These are phyloP conservation scores for Phytophthora sojae DNA, from an alignment of 352 stramenopile species.

Conservation along the genomic window DNA sequence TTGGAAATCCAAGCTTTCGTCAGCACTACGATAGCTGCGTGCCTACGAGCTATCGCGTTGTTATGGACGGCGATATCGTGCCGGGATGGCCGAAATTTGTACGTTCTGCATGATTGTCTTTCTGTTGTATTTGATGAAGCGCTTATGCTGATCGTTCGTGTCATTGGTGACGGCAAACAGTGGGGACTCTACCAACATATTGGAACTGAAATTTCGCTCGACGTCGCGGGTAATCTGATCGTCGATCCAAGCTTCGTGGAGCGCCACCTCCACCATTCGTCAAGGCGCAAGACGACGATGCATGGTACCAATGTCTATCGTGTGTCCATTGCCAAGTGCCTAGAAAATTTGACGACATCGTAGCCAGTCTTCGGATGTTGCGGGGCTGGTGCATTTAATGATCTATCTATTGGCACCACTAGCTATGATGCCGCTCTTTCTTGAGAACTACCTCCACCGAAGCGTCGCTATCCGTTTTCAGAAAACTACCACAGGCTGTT, in stretches of 20 bases:
- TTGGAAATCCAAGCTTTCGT: slow-evolving; percentile 87
- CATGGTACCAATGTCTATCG: slow-evolving; percentile 76
- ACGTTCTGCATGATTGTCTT: slow-evolving; percentile 55
- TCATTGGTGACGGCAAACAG: slow-evolving; percentile 25
- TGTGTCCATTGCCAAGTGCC: slow-evolving; percentile 65
- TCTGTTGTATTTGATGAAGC: slow-evolving; percentile 1
- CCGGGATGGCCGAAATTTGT: slow-evolving; percentile 78
- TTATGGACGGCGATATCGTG: slow-evolving; percentile 87
- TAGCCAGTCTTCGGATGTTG: slow-evolving; percentile 8
- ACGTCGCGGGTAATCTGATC: slow-evolving; percentile 79
- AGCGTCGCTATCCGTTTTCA: slow-evolving; percentile 36
- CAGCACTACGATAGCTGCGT: slow-evolving; percentile 80
- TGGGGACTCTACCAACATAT: slow-evolving; percentile 84
- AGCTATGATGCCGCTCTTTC: background rate
- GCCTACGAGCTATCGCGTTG: slow-evolving; percentile 81
- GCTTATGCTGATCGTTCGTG: slow-evolving; percentile 11
- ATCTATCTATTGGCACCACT: slow-evolving; percentile 24
- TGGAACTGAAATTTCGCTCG: slow-evolving; percentile 73
- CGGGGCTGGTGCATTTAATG: background rate
- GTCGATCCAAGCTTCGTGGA: slow-evolving; percentile 87
- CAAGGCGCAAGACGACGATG: slow-evolving; percentile 70
- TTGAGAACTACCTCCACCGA: slow-evolving; percentile 2
- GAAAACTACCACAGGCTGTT: background rate
- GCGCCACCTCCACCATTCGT: slow-evolving; percentile 72
- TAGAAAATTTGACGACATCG: slow-evolving; percentile 56